Evolutionary conservation across 2,329 filamentous ascomycete species (phyloP), one percentile per base, ranked within the genome.

Genomic region (Neonectria coccinea): DNA sequence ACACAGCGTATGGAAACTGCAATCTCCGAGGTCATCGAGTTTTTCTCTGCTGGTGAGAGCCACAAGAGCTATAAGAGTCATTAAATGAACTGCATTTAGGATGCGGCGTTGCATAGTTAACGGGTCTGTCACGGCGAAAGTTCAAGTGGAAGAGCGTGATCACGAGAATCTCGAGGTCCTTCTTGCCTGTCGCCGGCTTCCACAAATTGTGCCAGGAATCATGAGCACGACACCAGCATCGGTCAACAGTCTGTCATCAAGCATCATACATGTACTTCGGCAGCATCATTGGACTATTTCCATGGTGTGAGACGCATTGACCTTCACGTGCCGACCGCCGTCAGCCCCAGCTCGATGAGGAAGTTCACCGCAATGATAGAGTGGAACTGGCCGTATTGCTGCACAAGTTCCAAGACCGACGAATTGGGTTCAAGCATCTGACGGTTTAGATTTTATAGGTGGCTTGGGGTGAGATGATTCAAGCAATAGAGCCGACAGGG

Each of bases 21-120:
- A 27, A 41, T 5, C 33, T 65, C 12, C 51, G 62, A 12, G 62
- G 55, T 62, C 62, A 65, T 33, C 47, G 56, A 14, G 50, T 57
- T 9, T 29, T 67, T 8, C 27, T 27, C 5, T 31, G 27, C 12
- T 59, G 62, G 65, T 36, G 22, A 6, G 36, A 59, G 7, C 33
- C 4, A 65, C 62, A 58, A 56, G 54, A n/a, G 55, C 58, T 2
- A 51, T 65, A 11, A 54, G 42, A 14, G 54, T 59, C n/a, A 62
- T 67, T 39, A 52, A 22, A 57, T 65, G 55, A 58, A 58, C n/a
- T 29, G 16, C 14, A 57, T 62, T 5, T 62, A 51, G 55, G n/a
- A 57, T n/a, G 47, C 48, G 29, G 50, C 51, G 1, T 50, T 8
- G 31, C 33, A 25, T 48, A 39, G 33, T 59, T 44, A 20, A 22